Base-by-base conservation (phyloP, 1,284 basidiomycete genomes). In the Ustilago shanxiensis region DNA sequence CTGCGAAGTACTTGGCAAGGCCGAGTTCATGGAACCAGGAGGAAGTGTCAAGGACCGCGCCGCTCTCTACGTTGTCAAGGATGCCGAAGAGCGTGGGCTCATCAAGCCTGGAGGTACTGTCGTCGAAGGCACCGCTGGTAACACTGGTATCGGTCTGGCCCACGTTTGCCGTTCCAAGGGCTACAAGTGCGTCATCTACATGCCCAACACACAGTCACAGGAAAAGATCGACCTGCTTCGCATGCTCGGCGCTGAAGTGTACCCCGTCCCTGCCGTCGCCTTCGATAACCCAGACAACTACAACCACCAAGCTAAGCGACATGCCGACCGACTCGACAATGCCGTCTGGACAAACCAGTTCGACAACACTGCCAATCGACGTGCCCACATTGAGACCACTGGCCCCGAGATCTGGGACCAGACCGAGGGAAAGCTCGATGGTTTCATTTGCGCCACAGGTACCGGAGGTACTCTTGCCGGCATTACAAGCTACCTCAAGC, bases 281-380 rank as follows among this genome's bases (percentile, higher is more conserved):
- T 99, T 94, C 85, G 95, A 98, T 84, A 93, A 99, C 87, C 95
- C 95, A 10, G 88, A 90, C 73, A 99, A 99, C 88, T 99, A 98
- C 89, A 99, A 99, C 87, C 97, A 99, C 88, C 96, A 96, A 88
- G 97, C 97, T 33, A 91, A 92, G 59, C 92, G 95, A 72, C 94
- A 92, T 79, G 96, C 96, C 51, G 90, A 91, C 60, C 87, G 88
- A n/a, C 88, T 92, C 35, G 90, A 91, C n/a, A 98, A 98, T 84
- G 93, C 95, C 22, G 91, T 98, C 67, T 99, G 97, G 96, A 98
- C 95, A n/a, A 92, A 99, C 88, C 96, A 99, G 87, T 98, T 98
- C 85, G 95, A 98, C 88, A 98, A 98, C 87, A 93, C 93, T 16
- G 87, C 87, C 61, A 99, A 99, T 86, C 91, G 96, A 16, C 87